These are phyloP conservation scores for Wickerhamomyces chambardii DNA, from an alignment of 805 yeast species.

Conservation along the genomic window DNA sequence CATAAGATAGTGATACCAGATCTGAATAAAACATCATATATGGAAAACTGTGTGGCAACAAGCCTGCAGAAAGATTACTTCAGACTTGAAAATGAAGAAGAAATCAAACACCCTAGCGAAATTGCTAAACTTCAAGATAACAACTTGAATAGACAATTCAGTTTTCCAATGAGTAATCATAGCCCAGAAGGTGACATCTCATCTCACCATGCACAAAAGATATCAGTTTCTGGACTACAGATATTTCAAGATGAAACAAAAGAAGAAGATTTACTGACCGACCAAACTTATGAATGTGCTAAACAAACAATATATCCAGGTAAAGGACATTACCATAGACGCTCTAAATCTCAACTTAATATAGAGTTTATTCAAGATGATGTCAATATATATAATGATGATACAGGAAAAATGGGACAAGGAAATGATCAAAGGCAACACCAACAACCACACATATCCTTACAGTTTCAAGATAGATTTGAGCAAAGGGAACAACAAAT, in stretches of 20 bases:
- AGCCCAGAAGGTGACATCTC: no score
- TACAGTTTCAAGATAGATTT: no score
- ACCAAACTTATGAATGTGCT: no score
- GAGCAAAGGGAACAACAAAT: no score
- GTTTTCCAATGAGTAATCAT: no score
- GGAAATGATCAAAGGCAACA: background rate
- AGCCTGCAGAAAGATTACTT: background rate
- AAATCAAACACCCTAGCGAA: constrained; percentile 16
- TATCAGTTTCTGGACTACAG: no score
- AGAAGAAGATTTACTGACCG: background rate
- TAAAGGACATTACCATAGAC: background rate
- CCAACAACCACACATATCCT: no score
- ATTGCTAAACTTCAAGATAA: constrained; percentile 16
- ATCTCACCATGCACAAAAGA: no score
- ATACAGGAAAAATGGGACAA: background rate
- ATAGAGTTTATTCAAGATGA: background rate
- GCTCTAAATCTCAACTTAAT: background rate
- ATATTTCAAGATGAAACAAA: no score
- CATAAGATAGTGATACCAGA: constrained; percentile 6
- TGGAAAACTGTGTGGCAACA: no score
- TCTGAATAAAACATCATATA: constrained; percentile 1
- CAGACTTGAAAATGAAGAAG: constrained; percentile 14
- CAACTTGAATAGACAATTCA: constrained; percentile 13
- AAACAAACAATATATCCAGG: no score
- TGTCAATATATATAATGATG: no score